Evolutionary conservation across 129 eudicot species (phyloP).

Genomic region (Flaveria brownii): DNA sequence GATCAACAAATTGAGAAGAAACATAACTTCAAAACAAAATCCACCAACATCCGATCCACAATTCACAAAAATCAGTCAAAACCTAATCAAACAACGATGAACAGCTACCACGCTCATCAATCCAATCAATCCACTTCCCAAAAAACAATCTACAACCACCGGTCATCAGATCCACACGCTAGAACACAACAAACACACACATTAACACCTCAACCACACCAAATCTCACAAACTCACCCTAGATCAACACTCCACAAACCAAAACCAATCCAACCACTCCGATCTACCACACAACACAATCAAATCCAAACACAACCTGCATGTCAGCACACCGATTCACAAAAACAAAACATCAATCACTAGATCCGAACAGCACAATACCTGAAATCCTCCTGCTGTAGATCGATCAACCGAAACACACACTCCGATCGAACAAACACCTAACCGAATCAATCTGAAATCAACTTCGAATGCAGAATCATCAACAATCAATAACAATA

Average conservation of each 20-base stretch:
- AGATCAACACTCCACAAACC: conserved; percentile 25
- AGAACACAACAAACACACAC: conserved; percentile 4
- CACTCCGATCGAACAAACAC: conserved; percentile 21
- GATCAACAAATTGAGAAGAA: background rate
- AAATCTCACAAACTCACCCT: conserved; percentile 5
- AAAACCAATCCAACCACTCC: conserved; percentile 35
- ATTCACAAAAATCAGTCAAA: conserved; percentile 17
- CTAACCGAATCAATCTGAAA: conserved; percentile 8
- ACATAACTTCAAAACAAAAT: background rate
- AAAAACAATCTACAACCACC: background rate
- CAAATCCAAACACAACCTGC: background rate
- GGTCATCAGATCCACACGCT: conserved; percentile 8
- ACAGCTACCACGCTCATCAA: background rate
- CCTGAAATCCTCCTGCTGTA: conserved; percentile 21
- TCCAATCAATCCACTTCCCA: conserved; percentile 11
- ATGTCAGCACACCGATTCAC: conserved; percentile 23
- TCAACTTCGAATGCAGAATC: conserved; percentile 21
- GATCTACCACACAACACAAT: conserved; percentile 26
- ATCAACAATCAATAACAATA: conserved; percentile 13
- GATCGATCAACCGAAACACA: conserved; percentile 36
- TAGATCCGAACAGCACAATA: conserved; percentile 43
- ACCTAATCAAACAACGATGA: conserved; percentile 20
- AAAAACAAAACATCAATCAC: conserved; percentile 11
- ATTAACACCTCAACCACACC: conserved; percentile 18
- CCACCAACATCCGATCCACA: conserved; percentile 19